Conservation (phyloP, 75 land plant species). For the Pinus albicaulis region DNA sequence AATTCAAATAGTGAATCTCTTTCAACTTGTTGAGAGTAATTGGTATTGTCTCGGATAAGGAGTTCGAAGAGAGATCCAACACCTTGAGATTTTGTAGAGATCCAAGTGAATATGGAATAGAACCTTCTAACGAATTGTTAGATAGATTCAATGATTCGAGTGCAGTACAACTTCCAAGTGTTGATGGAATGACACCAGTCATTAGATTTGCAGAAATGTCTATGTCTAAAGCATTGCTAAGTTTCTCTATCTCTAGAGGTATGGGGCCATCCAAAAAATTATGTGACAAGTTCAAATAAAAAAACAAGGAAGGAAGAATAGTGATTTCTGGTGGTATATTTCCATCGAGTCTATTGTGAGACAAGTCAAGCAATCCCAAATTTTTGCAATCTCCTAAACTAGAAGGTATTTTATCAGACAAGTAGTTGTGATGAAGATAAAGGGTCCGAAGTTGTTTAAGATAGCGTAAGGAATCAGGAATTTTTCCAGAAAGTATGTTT, state of each 20-base stretch:
- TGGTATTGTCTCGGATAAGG: constrained; percentile 15
- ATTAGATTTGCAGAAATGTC: constrained; percentile 31
- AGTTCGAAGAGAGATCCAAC: constrained; percentile 1
- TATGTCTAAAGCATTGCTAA: constrained; percentile 14
- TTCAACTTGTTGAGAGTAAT: constrained; percentile 2
- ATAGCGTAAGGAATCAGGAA: not conserved
- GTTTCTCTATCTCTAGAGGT: constrained; percentile 9
- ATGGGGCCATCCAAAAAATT: constrained; percentile 13
- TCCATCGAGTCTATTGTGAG: constrained; percentile 1
- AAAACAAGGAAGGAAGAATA: not conserved
- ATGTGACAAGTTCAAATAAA: constrained; percentile 17
- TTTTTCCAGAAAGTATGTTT: constrained; percentile 26
- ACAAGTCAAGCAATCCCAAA: constrained; percentile 11
- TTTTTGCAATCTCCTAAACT: constrained; percentile 7
- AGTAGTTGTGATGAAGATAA: constrained; percentile 10
- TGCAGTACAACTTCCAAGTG: constrained; percentile 16
- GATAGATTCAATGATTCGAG: constrained; percentile 28
- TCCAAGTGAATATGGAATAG: constrained; percentile 18
- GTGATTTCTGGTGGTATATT: constrained; percentile 12
- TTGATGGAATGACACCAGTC: constrained; percentile 23
- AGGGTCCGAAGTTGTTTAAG: not conserved
- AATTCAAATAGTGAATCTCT: constrained; percentile 18
- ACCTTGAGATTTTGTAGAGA: no score
- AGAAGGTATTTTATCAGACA: constrained; percentile 11
- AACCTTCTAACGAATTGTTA: constrained; percentile 16